Conservation (phyloP, 2,329 filamentous ascomycete genomes). For the Talaromyces sp. region DNA sequence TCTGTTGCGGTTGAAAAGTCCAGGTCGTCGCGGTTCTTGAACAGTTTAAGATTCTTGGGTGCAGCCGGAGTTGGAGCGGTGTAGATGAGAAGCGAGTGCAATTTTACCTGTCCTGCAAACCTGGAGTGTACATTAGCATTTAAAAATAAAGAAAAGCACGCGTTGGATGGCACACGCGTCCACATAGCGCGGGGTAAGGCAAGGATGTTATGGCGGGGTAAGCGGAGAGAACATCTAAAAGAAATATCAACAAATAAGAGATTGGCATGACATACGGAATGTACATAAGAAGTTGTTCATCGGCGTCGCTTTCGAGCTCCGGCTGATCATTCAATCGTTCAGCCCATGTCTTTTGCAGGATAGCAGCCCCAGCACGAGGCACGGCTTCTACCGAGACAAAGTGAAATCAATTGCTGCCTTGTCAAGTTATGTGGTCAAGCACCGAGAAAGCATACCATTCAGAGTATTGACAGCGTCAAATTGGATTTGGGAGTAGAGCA, state of each 20-base stretch:
- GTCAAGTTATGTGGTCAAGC: background rate
- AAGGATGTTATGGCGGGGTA: background rate
- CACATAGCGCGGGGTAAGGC: conserved; percentile 2
- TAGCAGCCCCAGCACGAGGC: conserved; percentile 61
- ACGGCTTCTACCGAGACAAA: conserved; percentile 45
- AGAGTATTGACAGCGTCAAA: conserved; percentile 79
- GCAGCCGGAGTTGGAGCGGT: conserved; percentile 65
- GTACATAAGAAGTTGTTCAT: conserved; percentile 90
- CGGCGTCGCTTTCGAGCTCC: conserved; percentile 77
- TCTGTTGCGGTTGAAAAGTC: conserved; percentile 76
- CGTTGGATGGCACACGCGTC: background rate
- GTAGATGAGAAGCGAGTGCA: conserved; percentile 83
- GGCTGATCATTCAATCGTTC: conserved; percentile 67
- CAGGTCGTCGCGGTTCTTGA: conserved; percentile 78
- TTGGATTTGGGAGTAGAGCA: conserved; percentile 86
- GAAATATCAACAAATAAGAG: background rate
- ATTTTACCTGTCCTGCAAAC: conserved; percentile 88
- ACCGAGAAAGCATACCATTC: conserved; percentile 59
- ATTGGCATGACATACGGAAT: conserved; percentile 63
- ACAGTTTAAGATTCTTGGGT: conserved; percentile 78
- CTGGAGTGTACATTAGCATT: conserved; percentile 38
- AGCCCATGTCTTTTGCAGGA: conserved; percentile 88
- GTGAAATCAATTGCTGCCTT: background rate
- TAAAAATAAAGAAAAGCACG: background rate
- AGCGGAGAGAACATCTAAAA: background rate